Conservation (phyloP, 2,329 filamentous ascomycete species). For the Xylaria hypoxylon region DNA sequence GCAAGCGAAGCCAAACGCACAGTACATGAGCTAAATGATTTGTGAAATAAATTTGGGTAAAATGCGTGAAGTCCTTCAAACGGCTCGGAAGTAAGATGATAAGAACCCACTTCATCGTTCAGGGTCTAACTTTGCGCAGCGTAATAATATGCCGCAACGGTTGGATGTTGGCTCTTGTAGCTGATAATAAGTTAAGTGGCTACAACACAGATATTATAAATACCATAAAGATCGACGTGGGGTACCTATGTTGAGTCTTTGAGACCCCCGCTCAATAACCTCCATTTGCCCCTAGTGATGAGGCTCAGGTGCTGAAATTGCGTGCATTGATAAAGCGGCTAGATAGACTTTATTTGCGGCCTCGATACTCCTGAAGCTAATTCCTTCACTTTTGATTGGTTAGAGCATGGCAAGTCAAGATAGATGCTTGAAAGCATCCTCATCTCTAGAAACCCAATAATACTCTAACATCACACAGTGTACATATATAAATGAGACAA, state of each 20-base stretch:
- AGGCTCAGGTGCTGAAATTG: conserved; percentile 36
- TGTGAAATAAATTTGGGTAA: conserved; percentile 18
- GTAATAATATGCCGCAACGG: not conserved
- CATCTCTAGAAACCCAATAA: not conserved
- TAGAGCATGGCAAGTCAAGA: not conserved
- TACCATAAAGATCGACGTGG: conserved; percentile 30
- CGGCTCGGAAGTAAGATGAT: conserved; percentile 22
- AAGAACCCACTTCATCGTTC: conserved; percentile 14
- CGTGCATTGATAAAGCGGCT: conserved; percentile 27
- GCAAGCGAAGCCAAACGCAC: not conserved
- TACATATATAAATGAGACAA: not conserved
- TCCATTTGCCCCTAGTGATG: conserved; percentile 34
- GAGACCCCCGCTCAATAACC: conserved; percentile 22
- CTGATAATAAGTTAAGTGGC: not conserved
- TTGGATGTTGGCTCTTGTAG: conserved; percentile 20
- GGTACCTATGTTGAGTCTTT: conserved; percentile 19
- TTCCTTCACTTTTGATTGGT: conserved; percentile 4
- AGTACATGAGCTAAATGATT: not conserved
- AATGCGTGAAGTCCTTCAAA: conserved; percentile 10
- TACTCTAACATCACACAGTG: not conserved
- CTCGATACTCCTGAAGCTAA: conserved; percentile 31
- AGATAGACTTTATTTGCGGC: conserved; percentile 9
- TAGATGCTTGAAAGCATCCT: not conserved
- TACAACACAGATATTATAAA: not conserved
- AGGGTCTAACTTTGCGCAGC: conserved; percentile 7